Evolutionary conservation across 495 filamentous ascomycete species (phyloP), one percentile per base, ranked within the genome.

Genomic region (Lophiotrema nucula): DNA sequence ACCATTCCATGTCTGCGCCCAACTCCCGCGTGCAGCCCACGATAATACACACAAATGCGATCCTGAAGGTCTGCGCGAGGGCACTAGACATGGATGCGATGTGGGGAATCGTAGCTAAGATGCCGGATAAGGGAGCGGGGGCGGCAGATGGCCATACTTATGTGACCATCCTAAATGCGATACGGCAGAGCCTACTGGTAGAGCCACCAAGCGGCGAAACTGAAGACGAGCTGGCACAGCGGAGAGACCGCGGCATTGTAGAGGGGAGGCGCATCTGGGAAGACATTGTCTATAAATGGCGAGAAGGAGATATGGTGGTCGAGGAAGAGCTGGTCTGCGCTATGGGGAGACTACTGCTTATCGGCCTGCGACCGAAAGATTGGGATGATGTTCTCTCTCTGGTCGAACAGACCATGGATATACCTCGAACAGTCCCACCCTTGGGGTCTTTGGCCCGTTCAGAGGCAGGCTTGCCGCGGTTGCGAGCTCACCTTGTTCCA

Each of bases 41-140:
- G 56, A 85, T 87, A 10, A 85, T 88, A 44, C 93, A 97, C 67
- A 83, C 85, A 43, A 97, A 98, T 69, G 89, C 90, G 5, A 81
- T 91, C 53, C 76, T 98, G 13, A 83, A 86, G 39, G 87, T 90
- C 2, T 97, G 92, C 67, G 79, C 82, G 23, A 76, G 80, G 21
- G 81, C 86, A 6, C 64, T 72, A 1, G 84, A 95, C 65, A 74
- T 92, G 70, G 89, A 95, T 42, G 79, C 81, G 1, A 61, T 97
- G 44, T 92, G 89, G 78, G 78, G 76, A 26, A 78, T 96, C 57
- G 82, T 82, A 12, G 77, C 74, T 3, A 77, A 82, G 12, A 76
- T 93, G 0, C 84, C 88, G 2, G 78, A 84, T 48, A 72, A 78
- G 6, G 82, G 84, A 1, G 63, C 74, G 0, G 77, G 76, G 22